Evolutionary conservation across 2,329 filamentous ascomycete species (phyloP).

Genomic region (Tolypocladium endophyticum): DNA sequence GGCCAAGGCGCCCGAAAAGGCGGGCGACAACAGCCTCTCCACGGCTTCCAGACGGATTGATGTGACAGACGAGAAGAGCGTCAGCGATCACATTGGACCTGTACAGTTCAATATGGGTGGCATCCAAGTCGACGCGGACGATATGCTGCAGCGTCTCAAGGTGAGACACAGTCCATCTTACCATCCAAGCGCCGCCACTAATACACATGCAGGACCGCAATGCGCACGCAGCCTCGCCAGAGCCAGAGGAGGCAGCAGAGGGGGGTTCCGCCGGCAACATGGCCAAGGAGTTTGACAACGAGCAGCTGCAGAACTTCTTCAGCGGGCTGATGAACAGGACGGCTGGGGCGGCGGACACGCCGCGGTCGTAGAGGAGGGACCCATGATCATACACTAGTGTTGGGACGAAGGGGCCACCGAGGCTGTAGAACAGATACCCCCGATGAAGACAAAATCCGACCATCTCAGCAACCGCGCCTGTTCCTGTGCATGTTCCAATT

Average conservation of each 20-base stretch:
- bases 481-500: not conserved
- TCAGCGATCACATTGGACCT: constrained; percentile 78
- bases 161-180: constrained; percentile 36
- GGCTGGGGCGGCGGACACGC: constrained; percentile 12
- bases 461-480: not conserved
- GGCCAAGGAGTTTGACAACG: constrained; percentile 36
- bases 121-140: constrained; percentile 90
- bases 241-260: constrained; percentile 26
- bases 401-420: constrained; percentile 1
- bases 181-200: constrained; percentile 4
- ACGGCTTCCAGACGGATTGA: constrained; percentile 16
- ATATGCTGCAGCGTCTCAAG: constrained; percentile 81
- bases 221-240: constrained; percentile 36
- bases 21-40: constrained; percentile 12
- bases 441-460: constrained; percentile 6
- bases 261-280: constrained; percentile 30
- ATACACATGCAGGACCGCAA: constrained; percentile 40
- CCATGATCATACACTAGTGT: not conserved
- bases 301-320: constrained; percentile 50
- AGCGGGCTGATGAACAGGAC: constrained; percentile 48
- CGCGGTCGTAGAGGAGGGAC: constrained; percentile 4
- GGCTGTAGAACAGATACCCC: constrained; percentile 33
- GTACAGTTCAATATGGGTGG: constrained; percentile 98
- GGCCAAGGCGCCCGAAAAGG: constrained; percentile 42
- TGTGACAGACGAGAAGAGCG: constrained; percentile 32